phyloP scores from a whole-genome alignment of 164 flowering plant species.

The Pachysandra terminalis region DNA sequence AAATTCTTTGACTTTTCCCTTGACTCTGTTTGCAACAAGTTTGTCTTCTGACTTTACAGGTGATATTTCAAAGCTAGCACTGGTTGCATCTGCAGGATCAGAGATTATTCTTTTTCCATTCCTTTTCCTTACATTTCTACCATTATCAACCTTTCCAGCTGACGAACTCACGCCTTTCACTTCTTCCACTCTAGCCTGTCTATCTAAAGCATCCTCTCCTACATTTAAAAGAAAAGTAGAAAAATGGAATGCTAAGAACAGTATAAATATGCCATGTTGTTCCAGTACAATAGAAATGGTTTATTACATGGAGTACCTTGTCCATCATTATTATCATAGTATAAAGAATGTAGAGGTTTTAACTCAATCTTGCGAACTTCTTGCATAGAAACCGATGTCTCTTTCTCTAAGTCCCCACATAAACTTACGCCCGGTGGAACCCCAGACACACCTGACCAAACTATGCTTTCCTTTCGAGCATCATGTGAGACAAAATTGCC shows the following conservation, averaged over 20 bases:
- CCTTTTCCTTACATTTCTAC: constrained; percentile 25
- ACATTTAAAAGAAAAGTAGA: constrained; percentile 15
- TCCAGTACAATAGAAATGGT: constrained; percentile 1
- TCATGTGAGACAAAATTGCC: constrained; percentile 1
- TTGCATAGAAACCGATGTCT: constrained; percentile 7
- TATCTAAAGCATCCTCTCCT: constrained; percentile 28
- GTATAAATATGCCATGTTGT: neutral
- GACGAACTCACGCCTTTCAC: constrained; percentile 16
- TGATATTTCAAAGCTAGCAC: constrained; percentile 21
- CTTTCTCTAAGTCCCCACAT: constrained; percentile 18
- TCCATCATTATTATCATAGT: constrained; percentile 21
- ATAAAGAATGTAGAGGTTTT: constrained; percentile 17
- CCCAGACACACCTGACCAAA: constrained; percentile 6
- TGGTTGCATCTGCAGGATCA: constrained; percentile 17
- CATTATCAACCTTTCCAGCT: constrained; percentile 13
- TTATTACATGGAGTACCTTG: constrained; percentile 26
- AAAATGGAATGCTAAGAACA: neutral
- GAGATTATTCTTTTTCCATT: constrained; percentile 20
- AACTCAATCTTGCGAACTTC: constrained; percentile 21
- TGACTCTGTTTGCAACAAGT: constrained; percentile 27
- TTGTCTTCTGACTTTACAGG: constrained; percentile 21
- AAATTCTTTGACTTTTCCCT: constrained; percentile 71
- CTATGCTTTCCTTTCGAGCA: constrained; percentile 16
- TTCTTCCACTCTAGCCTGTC: constrained; percentile 21
- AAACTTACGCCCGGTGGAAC: constrained; percentile 8